A percentile compares a stretch with the other conserved stretches of the same genome.
These are phyloP conservation scores for Pyrus pyrifolia DNA, from an alignment of 306 rosid genomes.

Conservation along the genomic window DNA sequence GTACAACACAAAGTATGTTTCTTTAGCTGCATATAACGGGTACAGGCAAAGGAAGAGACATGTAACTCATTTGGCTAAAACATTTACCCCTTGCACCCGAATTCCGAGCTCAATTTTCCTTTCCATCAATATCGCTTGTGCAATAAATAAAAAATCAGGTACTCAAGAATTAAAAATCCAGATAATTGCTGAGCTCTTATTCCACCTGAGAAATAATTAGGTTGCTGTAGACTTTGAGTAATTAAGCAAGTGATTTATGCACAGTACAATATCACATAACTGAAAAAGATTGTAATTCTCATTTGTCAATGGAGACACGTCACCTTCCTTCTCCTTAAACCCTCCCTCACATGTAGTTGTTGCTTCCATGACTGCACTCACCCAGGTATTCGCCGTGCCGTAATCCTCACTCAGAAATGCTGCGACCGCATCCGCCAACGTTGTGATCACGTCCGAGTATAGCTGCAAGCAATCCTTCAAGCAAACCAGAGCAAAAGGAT, in stretches of 20 bases:
- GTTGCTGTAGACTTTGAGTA: background rate
- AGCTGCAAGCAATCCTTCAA: slow-evolving; percentile 51
- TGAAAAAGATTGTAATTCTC: slow-evolving; percentile 50
- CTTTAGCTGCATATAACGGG: no score
- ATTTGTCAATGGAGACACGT: slow-evolving; percentile 41
- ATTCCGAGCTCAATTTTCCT: no score
- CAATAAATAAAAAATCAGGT: background rate
- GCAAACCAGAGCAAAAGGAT: slow-evolving; percentile 18
- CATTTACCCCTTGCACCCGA: no score
- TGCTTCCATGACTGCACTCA: slow-evolving; percentile 55
- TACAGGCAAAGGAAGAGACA: no score
- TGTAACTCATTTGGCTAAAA: no score
- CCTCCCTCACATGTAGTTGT: slow-evolving; percentile 51
- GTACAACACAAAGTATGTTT: no score
- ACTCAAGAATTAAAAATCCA: background rate
- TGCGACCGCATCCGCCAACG: slow-evolving; percentile 26
- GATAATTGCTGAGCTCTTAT: background rate
- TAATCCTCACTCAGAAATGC: slow-evolving; percentile 40
- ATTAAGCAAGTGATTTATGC: slow-evolving; percentile 33
- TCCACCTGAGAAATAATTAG: background rate
- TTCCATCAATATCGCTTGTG: no score
- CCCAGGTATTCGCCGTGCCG: slow-evolving; percentile 16
- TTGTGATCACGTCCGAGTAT: slow-evolving; percentile 37
- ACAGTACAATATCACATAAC: slow-evolving; percentile 50
- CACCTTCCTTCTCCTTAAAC: slow-evolving; percentile 40